Conservation (phyloP, 2,329 filamentous ascomycete genomes). For the Dissoconium aciculare region DNA sequence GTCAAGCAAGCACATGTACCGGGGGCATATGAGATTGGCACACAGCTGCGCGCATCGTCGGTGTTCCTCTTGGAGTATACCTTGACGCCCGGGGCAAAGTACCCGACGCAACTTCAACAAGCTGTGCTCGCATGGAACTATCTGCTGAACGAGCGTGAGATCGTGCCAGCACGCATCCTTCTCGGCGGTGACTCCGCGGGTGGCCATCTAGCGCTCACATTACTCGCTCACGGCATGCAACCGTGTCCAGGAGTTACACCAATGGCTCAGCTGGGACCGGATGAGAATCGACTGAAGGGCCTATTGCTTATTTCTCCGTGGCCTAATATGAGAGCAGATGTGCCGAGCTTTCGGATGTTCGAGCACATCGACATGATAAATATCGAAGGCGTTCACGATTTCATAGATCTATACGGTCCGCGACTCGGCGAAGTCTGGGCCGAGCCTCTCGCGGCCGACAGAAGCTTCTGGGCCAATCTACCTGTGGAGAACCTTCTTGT, state of each 20-base stretch:
- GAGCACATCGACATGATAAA: background rate
- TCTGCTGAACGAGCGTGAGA: slow-evolving; percentile 23
- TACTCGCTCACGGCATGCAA: slow-evolving; percentile 40
- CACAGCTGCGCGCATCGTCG: background rate
- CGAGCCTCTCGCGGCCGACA: background rate
- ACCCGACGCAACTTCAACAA: slow-evolving; percentile 36
- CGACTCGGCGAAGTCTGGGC: background rate
- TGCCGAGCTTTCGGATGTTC: background rate
- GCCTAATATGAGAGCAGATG: background rate
- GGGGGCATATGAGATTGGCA: background rate
- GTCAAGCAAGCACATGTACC: background rate
- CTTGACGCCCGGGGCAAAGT: slow-evolving; percentile 32
- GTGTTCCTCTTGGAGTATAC: slow-evolving; percentile 41
- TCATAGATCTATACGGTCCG: background rate
- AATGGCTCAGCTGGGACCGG: background rate
- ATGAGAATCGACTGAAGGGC: background rate
- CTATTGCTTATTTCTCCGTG: background rate
- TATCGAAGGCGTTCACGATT: background rate
- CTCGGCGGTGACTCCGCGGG: slow-evolving; percentile 41
- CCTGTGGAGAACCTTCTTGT: background rate
- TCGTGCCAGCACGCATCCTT: slow-evolving; percentile 21
- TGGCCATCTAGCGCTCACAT: slow-evolving; percentile 32
- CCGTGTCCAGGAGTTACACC: slow-evolving; percentile 27
- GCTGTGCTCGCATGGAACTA: slow-evolving; percentile 30
- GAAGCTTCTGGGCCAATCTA: background rate